Base-by-base conservation (phyloP, 257 asterid species). In the Linaria vulgaris region DNA sequence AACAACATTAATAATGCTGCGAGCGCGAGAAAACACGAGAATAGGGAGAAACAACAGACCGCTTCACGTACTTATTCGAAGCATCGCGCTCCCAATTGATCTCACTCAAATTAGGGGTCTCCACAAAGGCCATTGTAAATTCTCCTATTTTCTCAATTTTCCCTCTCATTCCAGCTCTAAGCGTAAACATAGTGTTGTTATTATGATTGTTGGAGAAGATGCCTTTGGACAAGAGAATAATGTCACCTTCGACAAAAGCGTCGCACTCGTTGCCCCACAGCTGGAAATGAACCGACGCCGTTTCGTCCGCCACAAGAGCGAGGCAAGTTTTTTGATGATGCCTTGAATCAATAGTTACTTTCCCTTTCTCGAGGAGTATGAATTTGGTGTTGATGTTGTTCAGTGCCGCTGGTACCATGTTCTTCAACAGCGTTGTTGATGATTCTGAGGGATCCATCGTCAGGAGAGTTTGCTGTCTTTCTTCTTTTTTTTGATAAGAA, bases 201-300 rank as follows among this genome's bases (percentile, higher is more conserved):
- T n/a, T n/a, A 22, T 66, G 76, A 53, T 21, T 72, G 78, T 74
- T 84, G 9, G 94, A 91, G 63, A 91, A 88, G 51, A 88, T 86
- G 27, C 90, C 96, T 31, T 83, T 83, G 3, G 46, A 49, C 61
- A 88, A 45, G 27, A 48, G 31, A 14, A 88, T 17, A 14, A 91
- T 84, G 63, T 88, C 90, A 1, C 95, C 91, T 0, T 82, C 68
- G 69, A 78, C 78, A 34, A 88, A 82, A 0, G 81, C 81, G 6
- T 82, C 86, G 60, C 95, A 86, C 72, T 91, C 91, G 22, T 78
- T 88, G 1, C 88, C 91, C 88, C 91, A 83, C 19, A 85, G 59
- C 76, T 90, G 85, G 62, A 90, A 83, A 77, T 90, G 96, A 38
- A 88, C 94, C 0, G 97, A 86, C 17, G 96, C 97, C 2, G 88